Conservation (phyloP, 2,329 filamentous ascomycete species). For the Ascochyta fabae region DNA sequence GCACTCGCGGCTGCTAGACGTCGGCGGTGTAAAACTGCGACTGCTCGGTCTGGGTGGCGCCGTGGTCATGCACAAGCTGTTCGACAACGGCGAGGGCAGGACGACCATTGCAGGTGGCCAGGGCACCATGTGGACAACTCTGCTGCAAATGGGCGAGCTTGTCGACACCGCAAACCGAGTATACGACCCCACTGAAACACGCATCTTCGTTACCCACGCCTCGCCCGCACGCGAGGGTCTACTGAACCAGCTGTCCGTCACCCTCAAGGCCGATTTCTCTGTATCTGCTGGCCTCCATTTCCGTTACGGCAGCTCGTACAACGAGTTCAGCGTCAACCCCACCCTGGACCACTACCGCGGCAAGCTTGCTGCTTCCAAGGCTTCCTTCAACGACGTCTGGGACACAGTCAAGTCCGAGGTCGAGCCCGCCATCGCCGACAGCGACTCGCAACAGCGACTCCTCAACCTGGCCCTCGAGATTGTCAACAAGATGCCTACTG, state of each 20-base stretch:
- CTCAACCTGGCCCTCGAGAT: conserved; percentile 89
- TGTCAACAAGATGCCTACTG: conserved; percentile 97
- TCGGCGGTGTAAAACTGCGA: conserved; percentile 94
- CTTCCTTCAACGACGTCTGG: conserved; percentile 99
- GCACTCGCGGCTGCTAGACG: conserved; percentile 90
- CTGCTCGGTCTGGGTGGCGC: conserved; percentile 92
- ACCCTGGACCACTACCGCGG: conserved; percentile 97
- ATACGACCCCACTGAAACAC: conserved; percentile 96
- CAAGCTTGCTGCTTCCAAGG: conserved; percentile 96
- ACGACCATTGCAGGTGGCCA: conserved; percentile 98
- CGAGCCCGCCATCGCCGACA: conserved; percentile 90
- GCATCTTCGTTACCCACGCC: conserved; percentile 94
- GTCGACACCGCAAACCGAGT: conserved; percentile 98
- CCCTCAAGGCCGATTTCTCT: conserved; percentile 96
- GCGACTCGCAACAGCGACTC: conserved; percentile 91
- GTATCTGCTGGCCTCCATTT: conserved; percentile 97
- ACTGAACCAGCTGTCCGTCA: conserved; percentile 95
- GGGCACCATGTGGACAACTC: conserved; percentile 99
- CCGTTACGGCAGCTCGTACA: conserved; percentile 98
- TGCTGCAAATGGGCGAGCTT: conserved; percentile 96
- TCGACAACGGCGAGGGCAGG: conserved; percentile 96
- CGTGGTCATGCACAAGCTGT: conserved; percentile 99
- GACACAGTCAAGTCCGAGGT: conserved; percentile 97
- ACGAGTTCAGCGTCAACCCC: conserved; percentile 98
- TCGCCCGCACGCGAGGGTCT: conserved; percentile 96